Conservation (phyloP, 1,139 yeast genomes). For the Lodderomyces pseudojiufengensis region DNA sequence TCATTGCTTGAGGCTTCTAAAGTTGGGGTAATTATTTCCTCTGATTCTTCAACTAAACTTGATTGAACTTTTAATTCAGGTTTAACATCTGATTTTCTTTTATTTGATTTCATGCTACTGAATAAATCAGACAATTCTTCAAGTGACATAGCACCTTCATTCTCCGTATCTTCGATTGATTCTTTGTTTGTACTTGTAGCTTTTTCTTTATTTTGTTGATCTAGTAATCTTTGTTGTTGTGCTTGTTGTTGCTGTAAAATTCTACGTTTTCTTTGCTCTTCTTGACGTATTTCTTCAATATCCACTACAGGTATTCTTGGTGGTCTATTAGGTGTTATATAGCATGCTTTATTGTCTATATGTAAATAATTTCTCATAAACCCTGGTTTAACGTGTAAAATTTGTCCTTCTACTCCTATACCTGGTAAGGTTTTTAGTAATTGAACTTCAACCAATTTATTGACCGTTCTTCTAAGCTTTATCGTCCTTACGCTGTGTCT, state of each 20-base stretch:
- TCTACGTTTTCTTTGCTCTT: conserved; percentile 2
- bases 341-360: conserved; percentile 67
- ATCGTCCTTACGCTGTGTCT: conserved; percentile 4
- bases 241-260: neutral
- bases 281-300: conserved; percentile 8
- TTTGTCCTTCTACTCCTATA: conserved; percentile 65
- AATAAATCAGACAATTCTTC: conserved; percentile 40
- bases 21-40: conserved; percentile 1
- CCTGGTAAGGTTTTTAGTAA: conserved; percentile 61
- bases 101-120: conserved; percentile 21
- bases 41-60: conserved; percentile 2
- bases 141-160: conserved; percentile 30
- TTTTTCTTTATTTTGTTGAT: neutral
- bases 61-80: conserved; percentile 6
- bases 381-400: conserved; percentile 74
- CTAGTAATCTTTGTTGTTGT: neutral
- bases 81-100: neutral
- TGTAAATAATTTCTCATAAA: conserved; percentile 79
- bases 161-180: conserved; percentile 8
- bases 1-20: conserved; percentile 3
- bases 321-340: conserved; percentile 50
- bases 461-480: conserved; percentile 23
- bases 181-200: conserved; percentile 13
- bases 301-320: conserved; percentile 63
- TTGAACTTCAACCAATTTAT: conserved; percentile 52